Base-by-base conservation (phyloP, 1,284 basidiomycete species). In the Trichosporon asahii region DNA sequence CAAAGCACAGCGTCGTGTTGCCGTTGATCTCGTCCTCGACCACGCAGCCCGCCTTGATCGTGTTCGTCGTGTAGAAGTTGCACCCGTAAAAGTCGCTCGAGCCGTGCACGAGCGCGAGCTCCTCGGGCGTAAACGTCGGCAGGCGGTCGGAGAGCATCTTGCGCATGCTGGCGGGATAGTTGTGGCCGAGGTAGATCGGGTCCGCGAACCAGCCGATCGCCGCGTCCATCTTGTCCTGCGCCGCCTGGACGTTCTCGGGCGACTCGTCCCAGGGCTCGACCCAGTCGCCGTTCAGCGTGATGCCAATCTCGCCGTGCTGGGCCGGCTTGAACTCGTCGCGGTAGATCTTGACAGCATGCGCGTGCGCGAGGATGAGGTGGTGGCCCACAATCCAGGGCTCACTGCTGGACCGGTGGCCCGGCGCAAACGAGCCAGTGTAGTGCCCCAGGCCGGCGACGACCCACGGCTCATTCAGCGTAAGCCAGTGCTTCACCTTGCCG, bases 301-400 rank as follows among this genome's bases (percentile, higher is more conserved):
- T 90, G 2, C 90, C 90, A 71, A 92, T 90, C 63, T 84, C 76
- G 25, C 85, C 85, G 21, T 85, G 84, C 57, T 76, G 88, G 12
- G 27, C 29, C 35, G 57, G 61, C 1, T 70, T 75, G 85, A 88
- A 90, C 60, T 89, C 80, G 21, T 88, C 85, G 60, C 88, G 87
- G 79, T 91, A 92, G 12, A 87, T 75, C 76, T 90, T 87, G 65
- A 86, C 86, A 1, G 89, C 89, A 73, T 88, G 82, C 11, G 89
- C 90, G 75, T 92, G 91, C 0, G 90, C 84, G 9, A 93, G 84
- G 68, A 92, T 87, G 44, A 90, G 83, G 75, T 85, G 86, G 82
- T 91, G 90, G 2, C 86, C 90, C 64, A 89, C 90, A 21, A 90
- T 90, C 88, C 88, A 92, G 9, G 90, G 90, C 79, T 92, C 90